Base-by-base conservation (phyloP, 495 filamentous ascomycete genomes). In the Podospora australis region DNA sequence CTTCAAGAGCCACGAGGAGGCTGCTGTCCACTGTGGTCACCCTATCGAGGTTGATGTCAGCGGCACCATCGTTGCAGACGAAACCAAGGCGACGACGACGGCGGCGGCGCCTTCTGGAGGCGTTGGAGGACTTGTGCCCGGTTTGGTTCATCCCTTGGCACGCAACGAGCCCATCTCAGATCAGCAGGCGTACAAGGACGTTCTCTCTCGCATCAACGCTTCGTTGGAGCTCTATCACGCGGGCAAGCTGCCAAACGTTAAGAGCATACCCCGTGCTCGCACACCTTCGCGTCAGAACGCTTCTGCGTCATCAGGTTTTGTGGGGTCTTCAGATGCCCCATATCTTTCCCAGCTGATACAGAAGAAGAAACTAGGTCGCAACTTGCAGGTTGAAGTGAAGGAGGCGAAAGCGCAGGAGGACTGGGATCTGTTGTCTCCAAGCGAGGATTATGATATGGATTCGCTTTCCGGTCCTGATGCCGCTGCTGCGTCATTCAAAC, bases 1-100 rank as follows among this genome's bases (percentile, higher is more conserved):
- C 44, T 96, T 87, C 70, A 84, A 88, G 58, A 96, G 88, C 57
- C 92, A 98, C 57, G 90, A 96, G 59, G 88, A 87, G 45, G 92
- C 92, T 34, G 92, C 92, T n/a, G 73, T 88, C 26, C 87, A 84
- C 19, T 91, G 87, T 45, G 92, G 92, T 24, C 80, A 87, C 52
- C 79, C 83, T 2, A 81, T 95, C 36, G 87, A 95, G 49, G 70
- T 79, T 39, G 78, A 85, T 50, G 77, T 83, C 35, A 64, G 70
- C 46, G 81, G 80, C 22, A 68, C 66, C 32, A 59, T 78, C n/a
- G 67, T 78, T 47, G 77, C 72, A 35, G 70, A 69, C 34, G 79
- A 78, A 44, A 76, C 62, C 49, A 73, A 74, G 40, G 35, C 46
- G 21, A 47, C 44, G 24, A 36, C 47, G 20, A 17, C 54, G 13